A percentile compares a stretch with the other conserved stretches of the same genome.
phyloP scores from a whole-genome alignment of 2,329 filamentous ascomycete species.

The Ciborinia camelliae region DNA sequence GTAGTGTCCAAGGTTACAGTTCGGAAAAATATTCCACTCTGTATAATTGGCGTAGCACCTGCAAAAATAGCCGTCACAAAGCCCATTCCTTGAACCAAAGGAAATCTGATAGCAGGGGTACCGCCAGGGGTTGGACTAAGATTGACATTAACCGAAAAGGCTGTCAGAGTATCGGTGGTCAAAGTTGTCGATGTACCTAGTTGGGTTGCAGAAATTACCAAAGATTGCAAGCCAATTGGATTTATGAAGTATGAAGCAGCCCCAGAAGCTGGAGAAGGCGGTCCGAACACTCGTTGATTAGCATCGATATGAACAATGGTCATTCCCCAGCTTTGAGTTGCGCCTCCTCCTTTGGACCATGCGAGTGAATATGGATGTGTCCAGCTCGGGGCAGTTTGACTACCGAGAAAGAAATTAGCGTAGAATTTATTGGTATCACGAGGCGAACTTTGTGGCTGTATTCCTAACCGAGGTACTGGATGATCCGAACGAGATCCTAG shows the following conservation, averaged over 20 bases:
- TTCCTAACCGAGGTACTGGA: constrained; percentile 53
- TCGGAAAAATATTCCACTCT: constrained; percentile 71
- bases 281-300: constrained; percentile 64
- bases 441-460: constrained; percentile 44
- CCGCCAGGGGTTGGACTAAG: constrained; percentile 54
- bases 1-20: constrained; percentile 56
- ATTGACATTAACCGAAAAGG: constrained; percentile 63
- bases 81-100: constrained; percentile 84
- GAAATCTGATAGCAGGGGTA: constrained; percentile 66
- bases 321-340: constrained; percentile 70
- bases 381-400: constrained; percentile 66
- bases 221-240: constrained; percentile 75
- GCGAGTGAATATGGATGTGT: constrained; percentile 71
- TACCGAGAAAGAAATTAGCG: constrained; percentile 73
- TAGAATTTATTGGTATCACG: constrained; percentile 79
- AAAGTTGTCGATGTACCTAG: constrained; percentile 59
- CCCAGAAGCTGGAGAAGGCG: constrained; percentile 52
- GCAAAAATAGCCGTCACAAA: constrained; percentile 78
- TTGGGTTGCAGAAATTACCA: constrained; percentile 76
- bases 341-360: constrained; percentile 63
- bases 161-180: constrained; percentile 52
- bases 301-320: constrained; percentile 70
- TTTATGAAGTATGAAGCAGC: constrained; percentile 73
- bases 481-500: constrained; percentile 53
- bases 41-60: constrained; percentile 66